These are phyloP conservation scores for Phytophthora fragariaefolia DNA, from an alignment of 352 stramenopile genomes.

Conservation along the genomic window DNA sequence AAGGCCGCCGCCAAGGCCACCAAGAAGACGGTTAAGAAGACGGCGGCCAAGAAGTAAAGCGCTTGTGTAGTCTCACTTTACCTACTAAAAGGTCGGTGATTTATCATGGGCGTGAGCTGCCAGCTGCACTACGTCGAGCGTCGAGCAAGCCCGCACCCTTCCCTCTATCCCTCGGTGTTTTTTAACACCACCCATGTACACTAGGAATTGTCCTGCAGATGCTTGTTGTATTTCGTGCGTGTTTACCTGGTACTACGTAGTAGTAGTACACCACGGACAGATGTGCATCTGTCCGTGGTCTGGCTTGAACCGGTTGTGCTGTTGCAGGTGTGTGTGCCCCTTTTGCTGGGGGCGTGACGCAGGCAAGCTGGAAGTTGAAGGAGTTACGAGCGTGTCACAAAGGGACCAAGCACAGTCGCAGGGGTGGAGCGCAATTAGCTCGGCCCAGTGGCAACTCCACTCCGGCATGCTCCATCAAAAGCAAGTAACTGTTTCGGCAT, in stretches of 20 bases:
- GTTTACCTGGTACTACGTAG: too few relatives aligned
- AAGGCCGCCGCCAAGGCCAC: constrained; percentile 53
- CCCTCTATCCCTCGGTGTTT: constrained; percentile 79
- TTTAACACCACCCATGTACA: constrained; percentile 83
- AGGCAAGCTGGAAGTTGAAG: not conserved
- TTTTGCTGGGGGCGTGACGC: not conserved
- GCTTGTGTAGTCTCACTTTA: constrained; percentile 10
- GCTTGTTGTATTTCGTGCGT: not conserved
- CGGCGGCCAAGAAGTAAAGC: constrained; percentile 60
- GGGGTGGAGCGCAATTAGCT: not conserved
- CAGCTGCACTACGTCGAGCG: not conserved
- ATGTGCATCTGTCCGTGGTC: not conserved
- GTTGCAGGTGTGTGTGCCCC: not conserved
- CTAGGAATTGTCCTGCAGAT: constrained; percentile 37
- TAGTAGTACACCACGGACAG: too few relatives aligned
- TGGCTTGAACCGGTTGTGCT: not conserved
- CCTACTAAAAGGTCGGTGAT: constrained; percentile 45
- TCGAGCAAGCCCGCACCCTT: constrained; percentile 1
- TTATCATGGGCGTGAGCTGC: constrained; percentile 20
- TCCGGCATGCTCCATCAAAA: not conserved
- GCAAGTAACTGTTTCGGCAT: too few relatives aligned
- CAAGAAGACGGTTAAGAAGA: constrained; percentile 64
- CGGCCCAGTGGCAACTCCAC: too few relatives aligned
- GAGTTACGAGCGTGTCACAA: too few relatives aligned
- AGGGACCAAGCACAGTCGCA: not conserved